Evolutionary conservation across 495 filamentous ascomycete species (phyloP).

Genomic region (Penicillium malachiteum): DNA sequence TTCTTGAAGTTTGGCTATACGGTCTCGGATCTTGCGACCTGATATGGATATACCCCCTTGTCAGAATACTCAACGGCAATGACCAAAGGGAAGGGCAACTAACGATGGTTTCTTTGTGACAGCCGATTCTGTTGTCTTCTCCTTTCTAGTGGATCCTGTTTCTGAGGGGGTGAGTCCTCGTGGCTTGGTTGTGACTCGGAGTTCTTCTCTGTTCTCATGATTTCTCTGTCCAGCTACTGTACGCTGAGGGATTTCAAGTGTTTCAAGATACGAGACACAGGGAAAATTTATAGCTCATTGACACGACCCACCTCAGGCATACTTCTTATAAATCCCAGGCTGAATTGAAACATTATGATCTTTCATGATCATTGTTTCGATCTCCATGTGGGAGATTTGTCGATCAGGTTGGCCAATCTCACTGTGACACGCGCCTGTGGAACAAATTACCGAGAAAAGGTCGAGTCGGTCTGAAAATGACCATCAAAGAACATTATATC

Average conservation of each 20-base stretch:
- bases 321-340: constrained; percentile 2
- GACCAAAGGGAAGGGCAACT: neutral
- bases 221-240: neutral
- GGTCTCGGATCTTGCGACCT: constrained; percentile 44
- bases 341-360: neutral
- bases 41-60: too few relatives aligned
- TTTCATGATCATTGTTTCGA: neutral
- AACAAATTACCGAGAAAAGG: constrained; percentile 10
- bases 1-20: constrained; percentile 45
- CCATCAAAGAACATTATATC: constrained; percentile 1
- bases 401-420: constrained; percentile 18
- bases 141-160: constrained; percentile 30
- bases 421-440: constrained; percentile 28
- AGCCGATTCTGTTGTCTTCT: constrained; percentile 37
- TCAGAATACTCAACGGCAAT: too few relatives aligned
- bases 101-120: constrained; percentile 40
- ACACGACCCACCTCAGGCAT: too few relatives aligned
- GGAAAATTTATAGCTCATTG: too few relatives aligned
- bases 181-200: constrained; percentile 1
- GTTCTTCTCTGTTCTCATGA: constrained; percentile 13
- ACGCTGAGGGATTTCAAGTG: neutral
- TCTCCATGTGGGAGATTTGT: constrained; percentile 4
- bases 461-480: constrained; percentile 14
- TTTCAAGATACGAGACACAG: too few relatives aligned
- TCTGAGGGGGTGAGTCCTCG: constrained; percentile 11